A percentile compares a stretch with the other conserved stretches of the same genome.
Conservation (phyloP, 2,329 filamentous ascomycete genomes). For the Cladosporium sp. region DNA sequence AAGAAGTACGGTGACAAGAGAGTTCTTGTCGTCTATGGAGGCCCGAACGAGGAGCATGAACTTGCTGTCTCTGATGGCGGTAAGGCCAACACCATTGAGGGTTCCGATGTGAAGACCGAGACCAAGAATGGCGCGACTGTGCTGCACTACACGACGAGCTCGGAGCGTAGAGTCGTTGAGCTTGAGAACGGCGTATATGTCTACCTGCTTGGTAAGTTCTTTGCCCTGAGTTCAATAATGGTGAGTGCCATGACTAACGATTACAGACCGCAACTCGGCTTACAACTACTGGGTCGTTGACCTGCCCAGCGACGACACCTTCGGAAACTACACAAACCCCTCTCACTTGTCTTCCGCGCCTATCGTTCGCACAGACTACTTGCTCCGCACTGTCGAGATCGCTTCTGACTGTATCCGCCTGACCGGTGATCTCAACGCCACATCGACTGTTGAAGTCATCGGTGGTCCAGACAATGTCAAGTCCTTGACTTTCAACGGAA, state of each 20-base stretch:
- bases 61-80: slow-evolving; percentile 50
- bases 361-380: slow-evolving; percentile 65
- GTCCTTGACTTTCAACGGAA: slow-evolving; percentile 63
- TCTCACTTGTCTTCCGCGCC: slow-evolving; percentile 41
- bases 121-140: slow-evolving; percentile 47
- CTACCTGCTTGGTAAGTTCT: slow-evolving; percentile 55
- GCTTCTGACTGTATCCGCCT: slow-evolving; percentile 60
- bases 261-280: slow-evolving; percentile 61
- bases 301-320: slow-evolving; percentile 42
- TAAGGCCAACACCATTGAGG: slow-evolving; percentile 42
- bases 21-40: slow-evolving; percentile 65
- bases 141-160: slow-evolving; percentile 58
- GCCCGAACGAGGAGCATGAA: slow-evolving; percentile 63
- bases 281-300: slow-evolving; percentile 71
- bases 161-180: slow-evolving; percentile 54
- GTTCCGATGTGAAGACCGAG: slow-evolving; percentile 40
- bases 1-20: slow-evolving; percentile 62
- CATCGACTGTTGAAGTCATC: slow-evolving; percentile 67
- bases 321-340: slow-evolving; percentile 36
- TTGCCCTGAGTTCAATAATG: not conserved
- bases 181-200: slow-evolving; percentile 53
- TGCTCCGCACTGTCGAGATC: slow-evolving; percentile 61
- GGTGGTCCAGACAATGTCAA: slow-evolving; percentile 56
- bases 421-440: slow-evolving; percentile 71
- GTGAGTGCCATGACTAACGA: not conserved